Conservation (phyloP, 2,329 filamentous ascomycete species). For the Botrytis tulipae region DNA sequence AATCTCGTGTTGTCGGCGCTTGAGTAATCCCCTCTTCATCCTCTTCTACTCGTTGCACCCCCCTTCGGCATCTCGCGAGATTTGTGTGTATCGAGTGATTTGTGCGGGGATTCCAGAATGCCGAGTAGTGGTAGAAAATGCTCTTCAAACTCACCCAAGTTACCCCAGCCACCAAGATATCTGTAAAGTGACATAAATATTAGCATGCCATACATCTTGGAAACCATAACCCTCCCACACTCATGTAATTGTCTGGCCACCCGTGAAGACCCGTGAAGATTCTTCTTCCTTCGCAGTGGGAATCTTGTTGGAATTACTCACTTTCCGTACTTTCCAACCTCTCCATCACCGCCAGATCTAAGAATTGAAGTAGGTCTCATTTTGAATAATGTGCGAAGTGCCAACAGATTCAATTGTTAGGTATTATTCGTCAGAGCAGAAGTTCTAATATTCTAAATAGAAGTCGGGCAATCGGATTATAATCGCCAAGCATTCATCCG, state of each 20-base stretch:
- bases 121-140: constrained; percentile 2
- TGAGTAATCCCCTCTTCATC: not conserved
- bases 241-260: constrained; percentile 6
- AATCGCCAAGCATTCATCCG: constrained; percentile 27
- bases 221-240: constrained; percentile 20
- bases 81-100: not conserved
- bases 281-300: constrained; percentile 15
- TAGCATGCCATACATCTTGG: constrained; percentile 24
- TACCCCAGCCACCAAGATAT: constrained; percentile 39
- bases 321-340: constrained; percentile 41
- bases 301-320: constrained; percentile 30
- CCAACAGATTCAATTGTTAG: constrained; percentile 12
- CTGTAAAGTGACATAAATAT: constrained; percentile 28
- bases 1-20: not conserved
- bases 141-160: constrained; percentile 37
- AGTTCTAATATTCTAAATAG: not conserved
- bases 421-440: not conserved
- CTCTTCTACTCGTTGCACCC: not conserved
- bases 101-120: not conserved
- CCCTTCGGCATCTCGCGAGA: not conserved
- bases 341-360: constrained; percentile 37
- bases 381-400: constrained; percentile 26
- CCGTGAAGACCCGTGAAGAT: constrained; percentile 13
- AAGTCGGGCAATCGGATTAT: constrained; percentile 24
- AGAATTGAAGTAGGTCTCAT: constrained; percentile 39